Base-by-base conservation (phyloP, 164 flowering plant species). In the Hamamelis virginiana region DNA sequence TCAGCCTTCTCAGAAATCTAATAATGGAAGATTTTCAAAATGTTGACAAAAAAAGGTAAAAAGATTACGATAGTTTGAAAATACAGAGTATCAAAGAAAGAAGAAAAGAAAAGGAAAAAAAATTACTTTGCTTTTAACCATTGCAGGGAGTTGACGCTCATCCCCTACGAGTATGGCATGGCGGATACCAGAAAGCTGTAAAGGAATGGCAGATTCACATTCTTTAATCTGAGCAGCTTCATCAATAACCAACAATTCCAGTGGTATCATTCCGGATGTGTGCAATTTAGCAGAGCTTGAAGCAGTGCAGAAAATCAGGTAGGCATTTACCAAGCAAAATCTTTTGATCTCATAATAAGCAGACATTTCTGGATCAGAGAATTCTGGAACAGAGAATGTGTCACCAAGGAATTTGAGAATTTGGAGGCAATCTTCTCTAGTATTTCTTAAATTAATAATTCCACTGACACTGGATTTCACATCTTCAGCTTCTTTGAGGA, bases 161-260 rank as follows among this genome's bases (percentile, higher is more conserved):
- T 84, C 87, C 0, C 87, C 87, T 18, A 81, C 45, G 0, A 84
- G 80, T 50, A 81, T 62, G 9, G 75, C 79, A 62, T 80, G 80
- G 1, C 44, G 43, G 4, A 84, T 26, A 44, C 74, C 76, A 9
- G 73, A 72, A 5, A 84, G 71, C 28, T 76, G 82, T 33, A 84
- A 48, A 13, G 87, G 79, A 10, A 84, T 81, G 0, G 66, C 15
- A 8, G 85, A 78, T 33, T 84, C 85, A 62, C 82, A 77, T 48
- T 84, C 85, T 69, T 80, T 84, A 0, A 84, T 67, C 62, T 81
- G 85, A 4, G 85, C 83, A 38, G 85, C 85, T 75, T 84, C 87
- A 70, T 83, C 86, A 22, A 83, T 74, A 11, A 83, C 71, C 57
- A 81, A 12, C 14, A 77, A 0, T 4, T 77, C 74, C 13, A 77